Base-by-base conservation (phyloP, 495 filamentous ascomycete genomes). In the Penicillium pulvis region DNA sequence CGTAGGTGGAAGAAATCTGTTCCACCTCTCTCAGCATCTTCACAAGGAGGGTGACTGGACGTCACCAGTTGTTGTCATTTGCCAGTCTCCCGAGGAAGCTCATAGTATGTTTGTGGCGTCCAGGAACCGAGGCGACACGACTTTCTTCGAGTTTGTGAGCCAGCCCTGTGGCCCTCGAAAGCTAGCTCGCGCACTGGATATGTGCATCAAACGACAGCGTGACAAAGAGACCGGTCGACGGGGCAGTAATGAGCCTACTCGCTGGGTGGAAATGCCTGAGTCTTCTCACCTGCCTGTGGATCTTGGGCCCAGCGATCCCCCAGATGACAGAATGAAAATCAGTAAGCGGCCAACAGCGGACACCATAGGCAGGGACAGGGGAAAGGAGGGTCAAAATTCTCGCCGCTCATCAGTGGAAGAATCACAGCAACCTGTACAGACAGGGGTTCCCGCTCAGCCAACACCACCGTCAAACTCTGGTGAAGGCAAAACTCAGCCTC, bases 151-250 rank as follows among this genome's bases (percentile, higher is more conserved):
- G 23, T 73, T 73, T 26, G 63, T 73, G 30, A 71, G 68, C 48
- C 71, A 73, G 44, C 71, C 71, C 1, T 73, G 68, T 56, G 71
- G 71, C 3, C 71, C 71, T 0, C 61, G 61, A 2, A 73, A 73
- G 24, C 31, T 73, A 3, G 66, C 63, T 6, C 58, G 60, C 0
- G 62, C 70, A 1, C 20, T 73, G 36, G 41, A 64, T 24, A 48
- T 69, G 10, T 73, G 70, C 47, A 60, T 71, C 24, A 63, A 67
- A 39, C 67, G 68, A n/a, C 55, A 53, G 48, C 46, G 14, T 33
- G 43, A 46, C 10, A 20, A 46, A 11, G 6, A 46, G 11, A 11
- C 0, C 20, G 43, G 43, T 12, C 43, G 19, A 23, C 43, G 43
- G 19, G 43, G 6, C 43, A 46, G 43, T 36, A 31, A 52, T 4